Evolutionary conservation across 345 rosid species (phyloP), one percentile per base, ranked within the genome.

Genomic region (Bruguiera parviflora): DNA sequence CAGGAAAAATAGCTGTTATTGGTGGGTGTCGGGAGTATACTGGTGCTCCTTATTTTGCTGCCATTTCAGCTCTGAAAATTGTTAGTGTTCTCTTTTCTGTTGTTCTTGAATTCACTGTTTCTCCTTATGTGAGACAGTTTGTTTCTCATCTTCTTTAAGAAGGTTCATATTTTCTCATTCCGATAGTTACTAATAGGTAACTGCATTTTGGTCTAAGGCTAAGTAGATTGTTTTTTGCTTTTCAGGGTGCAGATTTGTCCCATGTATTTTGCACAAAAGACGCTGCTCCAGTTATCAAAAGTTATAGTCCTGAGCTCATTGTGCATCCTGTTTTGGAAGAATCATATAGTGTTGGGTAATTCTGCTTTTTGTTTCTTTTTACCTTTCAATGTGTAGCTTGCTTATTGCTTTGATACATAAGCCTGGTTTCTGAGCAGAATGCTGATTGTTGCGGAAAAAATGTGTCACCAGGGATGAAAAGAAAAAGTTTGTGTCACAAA

Each of bases 21-120:
- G 99, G 99, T 70, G 99, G 99, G 15, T 95, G 99, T 78, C 89
- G 97, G 49, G 99, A 95, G 81, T 95, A 95, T 80, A 95, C 97
- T 2, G 99, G 99, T 63, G 99, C 97, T 71, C 99, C 97, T 32
- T 95, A 95, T 84, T 90, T 95, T 60, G 93, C 97, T 13, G 96
- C 99, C 70, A 95, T 95, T 74, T 95, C 97, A n/a, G 99, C 99
- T 62, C 73, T 95, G 72, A 92, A 88, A 86, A 87, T 92, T 71
- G 97, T 95, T 13, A 74, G 86, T 76, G 58, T 72, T 63, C 31
- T 37, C 0, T 13, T 28, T 39, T 31, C 47, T 33, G 31, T 65
- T 33, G 53, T 39, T 52, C 18, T 49, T 72, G 5, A 49, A 19
- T 56, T 66, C 0, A 43, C 4, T 43, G 49, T 43, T 43, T 43